Base-by-base conservation (phyloP, 1,284 basidiomycete species). In the Paramarasmius palmivorus region DNA sequence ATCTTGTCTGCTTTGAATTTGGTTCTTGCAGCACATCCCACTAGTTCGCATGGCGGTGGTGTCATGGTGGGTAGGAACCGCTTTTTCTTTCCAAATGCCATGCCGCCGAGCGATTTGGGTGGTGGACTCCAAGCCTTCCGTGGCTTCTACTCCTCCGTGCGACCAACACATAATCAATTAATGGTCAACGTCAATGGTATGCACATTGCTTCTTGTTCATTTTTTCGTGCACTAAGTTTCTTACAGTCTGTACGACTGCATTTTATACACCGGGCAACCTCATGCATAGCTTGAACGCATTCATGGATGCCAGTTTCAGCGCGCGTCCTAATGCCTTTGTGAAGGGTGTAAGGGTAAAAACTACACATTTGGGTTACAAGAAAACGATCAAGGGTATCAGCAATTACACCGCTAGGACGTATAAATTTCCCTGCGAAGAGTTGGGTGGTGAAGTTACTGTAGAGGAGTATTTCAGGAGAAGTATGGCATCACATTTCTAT, bases 151-250 rank as follows among this genome's bases (percentile, higher is more conserved):
- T 82, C 86, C 2, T 90, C 88, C 4, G 86, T 89, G 39, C 81
- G 89, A 7, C 86, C 88, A 1, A 71, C 83, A 2, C 83, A 86
- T 65, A 81, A 82, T 41, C 84, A 88, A 57, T 72, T 92, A 29
- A 86, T 90, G 86, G 84, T 90, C 29, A 91, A 92, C 60, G 82
- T 92, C 52, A 90, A 91, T 56, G 76, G 77, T 77, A 42, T 54
- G 68, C 59, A 19, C 29, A 23, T 26, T 48, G 38, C 22, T 22
- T 26, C 19, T 12, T 34, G 22, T 7, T 36, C 32, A n/a, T n/a
- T 50, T 29, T 48, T 26, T 44, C 52, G 36, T 54, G 49, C n/a
- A n/a, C 19, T 8, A 20, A 37, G 38, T 49, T 48, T 12, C 55
- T 46, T 46, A 26, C 50, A 78, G 84, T 84, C 2, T 88, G 85